phyloP scores from a whole-genome alignment of 805 yeast genomes.

The Pichia exigua region DNA sequence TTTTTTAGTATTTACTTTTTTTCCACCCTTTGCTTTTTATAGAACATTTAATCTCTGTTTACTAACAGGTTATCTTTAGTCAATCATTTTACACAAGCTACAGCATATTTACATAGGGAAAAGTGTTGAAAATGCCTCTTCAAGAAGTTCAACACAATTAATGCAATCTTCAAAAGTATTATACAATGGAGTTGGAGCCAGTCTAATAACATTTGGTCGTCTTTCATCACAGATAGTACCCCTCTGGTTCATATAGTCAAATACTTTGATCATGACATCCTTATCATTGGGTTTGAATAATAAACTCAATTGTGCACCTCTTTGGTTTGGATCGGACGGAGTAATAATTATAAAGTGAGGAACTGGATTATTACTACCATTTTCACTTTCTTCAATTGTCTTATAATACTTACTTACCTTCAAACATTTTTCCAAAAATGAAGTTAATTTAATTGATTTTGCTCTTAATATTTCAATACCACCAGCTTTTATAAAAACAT shows the following conservation, averaged over 20 bases:
- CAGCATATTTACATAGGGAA: not conserved
- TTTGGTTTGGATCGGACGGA: slow-evolving; percentile 45
- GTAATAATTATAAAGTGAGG: slow-evolving; percentile 65
- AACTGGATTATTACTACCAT: not conserved
- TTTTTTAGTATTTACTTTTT: not conserved
- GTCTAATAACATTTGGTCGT: slow-evolving; percentile 79
- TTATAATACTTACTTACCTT: slow-evolving; percentile 39
- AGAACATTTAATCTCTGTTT: not conserved
- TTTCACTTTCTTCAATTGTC: slow-evolving; percentile 16
- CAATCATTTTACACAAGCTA: not conserved
- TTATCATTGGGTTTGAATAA: slow-evolving; percentile 46
- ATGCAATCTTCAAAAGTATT: slow-evolving; percentile 64
- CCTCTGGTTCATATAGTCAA: slow-evolving; percentile 36
- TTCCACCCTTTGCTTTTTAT: not conserved
- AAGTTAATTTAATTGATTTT: slow-evolving; percentile 53
- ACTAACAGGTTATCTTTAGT: not conserved
- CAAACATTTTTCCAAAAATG: slow-evolving; percentile 44
- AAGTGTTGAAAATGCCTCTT: slow-evolving; percentile 26
- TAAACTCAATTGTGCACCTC: slow-evolving; percentile 84
- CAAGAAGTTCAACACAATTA: slow-evolving; percentile 36
- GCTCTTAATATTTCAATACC: slow-evolving; percentile 52
- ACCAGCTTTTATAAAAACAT: slow-evolving; percentile 50
- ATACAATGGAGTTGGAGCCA: slow-evolving; percentile 84
- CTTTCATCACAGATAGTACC: slow-evolving; percentile 86
- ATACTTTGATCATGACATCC: slow-evolving; percentile 54